Conservation (phyloP, 768 basidiomycete species). For the Hemileccinum rubropunctum region DNA sequence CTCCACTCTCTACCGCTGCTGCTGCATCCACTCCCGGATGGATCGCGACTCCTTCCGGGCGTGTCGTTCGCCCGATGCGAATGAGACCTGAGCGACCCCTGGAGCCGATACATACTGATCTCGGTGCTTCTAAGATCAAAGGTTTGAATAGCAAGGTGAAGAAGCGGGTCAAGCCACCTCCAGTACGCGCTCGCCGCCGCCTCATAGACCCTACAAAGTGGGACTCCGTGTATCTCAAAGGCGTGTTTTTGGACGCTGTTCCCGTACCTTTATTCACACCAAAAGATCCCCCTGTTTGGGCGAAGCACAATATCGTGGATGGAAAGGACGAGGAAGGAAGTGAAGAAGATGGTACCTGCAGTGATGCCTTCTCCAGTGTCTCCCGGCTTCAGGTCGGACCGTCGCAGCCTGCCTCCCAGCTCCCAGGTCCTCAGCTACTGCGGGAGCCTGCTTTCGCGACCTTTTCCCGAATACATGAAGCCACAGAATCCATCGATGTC, state of each 20-base stretch:
- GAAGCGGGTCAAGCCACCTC: conserved; percentile 48
- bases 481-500: neutral
- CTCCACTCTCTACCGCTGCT: conserved; percentile 58
- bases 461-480: neutral
- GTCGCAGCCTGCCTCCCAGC: neutral
- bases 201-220: conserved; percentile 74
- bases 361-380: neutral
- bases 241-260: conserved; percentile 55
- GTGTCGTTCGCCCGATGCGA: conserved; percentile 61
- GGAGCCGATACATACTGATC: conserved; percentile 17
- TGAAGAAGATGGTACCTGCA: neutral
- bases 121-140: conserved; percentile 4
- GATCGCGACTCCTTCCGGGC: conserved; percentile 65
- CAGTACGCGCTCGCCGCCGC: conserved; percentile 53
- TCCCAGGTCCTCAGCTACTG: neutral
- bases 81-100: conserved; percentile 72
- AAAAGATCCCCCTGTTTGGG: neutral
- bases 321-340: neutral
- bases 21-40: conserved; percentile 60
- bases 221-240: conserved; percentile 69
- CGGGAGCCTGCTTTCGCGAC: neutral
- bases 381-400: neutral
- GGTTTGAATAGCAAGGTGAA: conserved; percentile 35
- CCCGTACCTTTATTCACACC: neutral
- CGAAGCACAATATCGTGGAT: neutral